These are phyloP conservation scores for Saccharomycopsis amapae DNA, from an alignment of 805 yeast genomes.

Conservation along the genomic window DNA sequence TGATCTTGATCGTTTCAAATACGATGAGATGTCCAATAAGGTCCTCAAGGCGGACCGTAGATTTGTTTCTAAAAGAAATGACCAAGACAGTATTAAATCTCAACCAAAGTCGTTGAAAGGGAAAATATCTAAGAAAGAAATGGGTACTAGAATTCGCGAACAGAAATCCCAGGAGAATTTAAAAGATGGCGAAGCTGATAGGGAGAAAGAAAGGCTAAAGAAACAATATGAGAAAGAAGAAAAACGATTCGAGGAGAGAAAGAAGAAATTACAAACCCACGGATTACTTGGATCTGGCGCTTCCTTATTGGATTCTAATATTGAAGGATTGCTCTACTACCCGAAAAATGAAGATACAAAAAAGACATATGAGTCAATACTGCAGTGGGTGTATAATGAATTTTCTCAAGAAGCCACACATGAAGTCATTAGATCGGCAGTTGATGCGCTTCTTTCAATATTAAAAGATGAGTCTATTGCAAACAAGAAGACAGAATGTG, in stretches of 20 bases:
- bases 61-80: conserved; percentile 36
- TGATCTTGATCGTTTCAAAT: conserved; percentile 35
- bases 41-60: conserved; percentile 56
- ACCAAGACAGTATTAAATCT: conserved; percentile 44
- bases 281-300: conserved; percentile 25
- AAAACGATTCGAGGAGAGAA: conserved; percentile 18
- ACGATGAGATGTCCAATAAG: conserved; percentile 72
- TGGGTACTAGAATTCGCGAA: conserved; percentile 47
- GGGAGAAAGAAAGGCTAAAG: conserved; percentile 23
- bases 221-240: conserved; percentile 22
- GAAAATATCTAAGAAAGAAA: conserved; percentile 54
- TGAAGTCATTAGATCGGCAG: conserved; percentile 61
- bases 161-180: conserved; percentile 16
- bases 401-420: conserved; percentile 54
- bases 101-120: conserved; percentile 72
- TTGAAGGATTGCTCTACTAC: conserved; percentile 50
- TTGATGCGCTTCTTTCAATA: conserved; percentile 54
- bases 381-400: conserved; percentile 8
- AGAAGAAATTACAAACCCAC: conserved; percentile 12
- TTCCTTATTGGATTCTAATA: conserved; percentile 26
- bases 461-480: conserved; percentile 42
- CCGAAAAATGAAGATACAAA: conserved; percentile 53
- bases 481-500: conserved; percentile 36
- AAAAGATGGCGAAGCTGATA: conserved; percentile 22
- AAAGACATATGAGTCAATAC: conserved; percentile 39